Conservation (phyloP, 805 yeast genomes). For the Lipomyces anomalus region DNA sequence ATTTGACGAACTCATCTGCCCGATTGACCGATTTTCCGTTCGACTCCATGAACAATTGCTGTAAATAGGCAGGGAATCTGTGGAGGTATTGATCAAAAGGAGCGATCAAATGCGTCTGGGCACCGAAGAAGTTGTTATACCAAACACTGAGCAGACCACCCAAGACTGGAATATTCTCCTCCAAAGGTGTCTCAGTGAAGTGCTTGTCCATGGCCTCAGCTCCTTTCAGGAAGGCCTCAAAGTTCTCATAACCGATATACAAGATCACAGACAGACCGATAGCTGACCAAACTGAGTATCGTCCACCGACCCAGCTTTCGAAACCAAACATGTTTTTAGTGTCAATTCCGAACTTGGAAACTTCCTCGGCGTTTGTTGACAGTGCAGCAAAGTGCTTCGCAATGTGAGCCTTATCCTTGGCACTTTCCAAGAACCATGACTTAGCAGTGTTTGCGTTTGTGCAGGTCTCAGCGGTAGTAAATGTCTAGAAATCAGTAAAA, state of each 20-base stretch:
- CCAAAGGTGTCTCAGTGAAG: slow-evolving; percentile 76
- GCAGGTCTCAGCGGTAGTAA: slow-evolving; percentile 97
- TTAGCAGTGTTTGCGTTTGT: slow-evolving; percentile 96
- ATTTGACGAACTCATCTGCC: slow-evolving; percentile 82
- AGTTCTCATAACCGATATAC: slow-evolving; percentile 93
- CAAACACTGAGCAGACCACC: slow-evolving; percentile 94
- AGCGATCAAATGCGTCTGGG: slow-evolving; percentile 96
- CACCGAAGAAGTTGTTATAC: slow-evolving; percentile 98
- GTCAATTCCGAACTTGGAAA: slow-evolving; percentile 92
- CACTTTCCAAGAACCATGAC: slow-evolving; percentile 79
- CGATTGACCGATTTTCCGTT: slow-evolving; percentile 97
- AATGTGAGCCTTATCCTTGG: slow-evolving; percentile 63
- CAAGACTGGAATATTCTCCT: slow-evolving; percentile 82
- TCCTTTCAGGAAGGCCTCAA: slow-evolving; percentile 87
- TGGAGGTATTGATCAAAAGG: slow-evolving; percentile 98
- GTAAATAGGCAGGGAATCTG: slow-evolving; percentile 98
- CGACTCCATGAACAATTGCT: slow-evolving; percentile 98
- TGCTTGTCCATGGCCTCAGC: slow-evolving; percentile 97
- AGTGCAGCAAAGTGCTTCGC: slow-evolving; percentile 98
- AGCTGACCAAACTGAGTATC: slow-evolving; percentile 99
- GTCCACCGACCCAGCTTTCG: slow-evolving; percentile 99
- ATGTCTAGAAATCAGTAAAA: slow-evolving; percentile 59
- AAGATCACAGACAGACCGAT: slow-evolving; percentile 94
- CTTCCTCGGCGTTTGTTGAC: slow-evolving; percentile 88
- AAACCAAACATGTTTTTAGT: slow-evolving; percentile 98